Percentiles rank a stretch among this genome's conserved stretches.
phyloP scores from a whole-genome alignment of 352 stramenopile species.

The Peronospora tabacina region DNA sequence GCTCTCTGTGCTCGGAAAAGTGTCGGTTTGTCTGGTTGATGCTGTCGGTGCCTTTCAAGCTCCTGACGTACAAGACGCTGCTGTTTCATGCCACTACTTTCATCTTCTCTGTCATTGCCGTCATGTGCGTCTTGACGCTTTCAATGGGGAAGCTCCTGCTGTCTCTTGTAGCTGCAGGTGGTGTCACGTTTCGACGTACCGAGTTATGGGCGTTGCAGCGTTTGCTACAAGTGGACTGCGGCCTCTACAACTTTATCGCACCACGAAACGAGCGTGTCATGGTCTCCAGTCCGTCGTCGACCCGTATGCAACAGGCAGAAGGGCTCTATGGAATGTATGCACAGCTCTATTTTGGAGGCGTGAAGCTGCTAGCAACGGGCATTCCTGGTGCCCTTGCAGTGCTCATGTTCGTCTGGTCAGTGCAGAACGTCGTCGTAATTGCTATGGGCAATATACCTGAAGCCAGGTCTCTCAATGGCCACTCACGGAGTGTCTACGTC shows the following conservation, averaged over 20 bases:
- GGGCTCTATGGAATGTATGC: slow-evolving; percentile 34
- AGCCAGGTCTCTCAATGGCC: slow-evolving; percentile 10
- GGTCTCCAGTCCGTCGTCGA: slow-evolving; percentile 39
- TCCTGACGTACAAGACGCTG: slow-evolving; percentile 52
- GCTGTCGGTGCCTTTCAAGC: slow-evolving; percentile 41
- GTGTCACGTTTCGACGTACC: slow-evolving; percentile 13
- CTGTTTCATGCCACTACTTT: slow-evolving; percentile 49
- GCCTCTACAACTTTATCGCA: slow-evolving; percentile 58
- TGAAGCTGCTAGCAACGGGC: slow-evolving; percentile 48
- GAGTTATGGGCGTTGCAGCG: slow-evolving; percentile 28
- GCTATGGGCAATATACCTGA: slow-evolving; percentile 5
- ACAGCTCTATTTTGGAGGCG: slow-evolving; percentile 49
- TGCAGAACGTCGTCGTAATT: slow-evolving; percentile 30
- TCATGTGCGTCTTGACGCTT: slow-evolving; percentile 25
- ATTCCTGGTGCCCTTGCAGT: slow-evolving; percentile 35
- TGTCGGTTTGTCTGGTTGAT: slow-evolving; percentile 47
- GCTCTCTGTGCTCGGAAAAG: slow-evolving; percentile 26
- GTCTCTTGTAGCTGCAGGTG: slow-evolving; percentile 1
- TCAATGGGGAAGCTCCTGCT: slow-evolving; percentile 23
- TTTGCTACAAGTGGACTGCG: slow-evolving; percentile 37
- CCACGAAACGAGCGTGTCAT: slow-evolving; percentile 35
- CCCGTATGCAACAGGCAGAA: slow-evolving; percentile 25
- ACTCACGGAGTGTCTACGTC: slow-evolving; percentile 20
- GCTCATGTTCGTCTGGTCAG: slow-evolving; percentile 39
- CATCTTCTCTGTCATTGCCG: slow-evolving; percentile 33